Evolutionary conservation across 768 basidiomycete genomes (phyloP), one percentile per base, ranked within the genome.

Genomic region (Coprinopsis strossmayeri): DNA sequence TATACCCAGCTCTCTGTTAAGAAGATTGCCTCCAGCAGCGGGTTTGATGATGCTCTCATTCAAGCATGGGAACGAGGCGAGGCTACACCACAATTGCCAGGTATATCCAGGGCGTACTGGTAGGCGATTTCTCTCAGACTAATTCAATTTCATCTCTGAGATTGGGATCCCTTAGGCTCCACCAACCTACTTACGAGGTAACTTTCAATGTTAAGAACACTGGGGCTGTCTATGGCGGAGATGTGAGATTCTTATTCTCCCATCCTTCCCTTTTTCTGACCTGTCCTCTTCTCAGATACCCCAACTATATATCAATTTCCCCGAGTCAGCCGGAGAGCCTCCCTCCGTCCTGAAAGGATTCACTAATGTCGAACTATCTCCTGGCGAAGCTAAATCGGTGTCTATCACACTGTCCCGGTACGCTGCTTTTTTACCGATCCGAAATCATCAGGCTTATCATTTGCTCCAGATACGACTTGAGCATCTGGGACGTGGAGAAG

Each of bases 231-330:
- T 71, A 60, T 42, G 91, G 90, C 17, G 71, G 73, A 30, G 89
- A 90, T 52, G 84, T 82, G 59, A 48, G 72, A 57, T 11, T 26
- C 5, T 1, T 5, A 28, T 23, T 18, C 35, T 10, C 25, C 21
- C 27, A 21, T 20, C 12, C 18, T 5, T 17, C 26, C 27, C 2
- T 40, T 3, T 20, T 3, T 38, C 9, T 34, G 13, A 32, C 4
- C 30, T 20, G 12, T 5, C 9, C 12, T 42, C 30, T 42, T n/a
- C 21, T 41, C 54, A 87, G 79, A 79, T 82, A 38, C 79, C 87
- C 9, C 88, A 91, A 69, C 63, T 91, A 12, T 91, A 90, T 64
- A 25, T 91, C 23, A 77, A 84, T 61, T 78, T 82, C 69, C 84
- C 84, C 0, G 46, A 67, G 0, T 76, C 74, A 0, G 71, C 83